Conservation (phyloP, 192 early-diverging fungal species). For the Dimargaris verticillata region DNA sequence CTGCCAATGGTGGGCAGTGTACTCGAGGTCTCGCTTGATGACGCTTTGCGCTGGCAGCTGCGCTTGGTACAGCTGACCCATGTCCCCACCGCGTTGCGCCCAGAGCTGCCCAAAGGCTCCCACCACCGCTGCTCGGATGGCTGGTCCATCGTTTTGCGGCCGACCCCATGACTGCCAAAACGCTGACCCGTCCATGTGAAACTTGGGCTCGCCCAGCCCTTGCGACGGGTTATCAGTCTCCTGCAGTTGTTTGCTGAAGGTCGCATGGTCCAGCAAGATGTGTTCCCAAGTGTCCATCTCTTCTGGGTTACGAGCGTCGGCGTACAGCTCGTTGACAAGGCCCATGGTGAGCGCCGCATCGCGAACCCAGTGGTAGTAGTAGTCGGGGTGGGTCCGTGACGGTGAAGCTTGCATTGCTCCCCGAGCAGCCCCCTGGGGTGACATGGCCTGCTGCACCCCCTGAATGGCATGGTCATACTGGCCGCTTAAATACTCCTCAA, state of each 20-base stretch:
- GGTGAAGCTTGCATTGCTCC: conserved; percentile 30
- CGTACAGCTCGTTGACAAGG: conserved; percentile 23
- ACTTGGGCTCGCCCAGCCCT: conserved; percentile 48
- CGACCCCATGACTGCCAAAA: conserved; percentile 38
- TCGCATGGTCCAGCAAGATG: conserved; percentile 1
- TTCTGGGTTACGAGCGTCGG: conserved; percentile 12
- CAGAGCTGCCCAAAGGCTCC: conserved; percentile 13
- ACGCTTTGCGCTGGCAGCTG: conserved; percentile 12
- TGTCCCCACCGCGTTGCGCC: neutral
- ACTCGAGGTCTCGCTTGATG: conserved; percentile 43
- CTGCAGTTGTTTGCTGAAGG: conserved; percentile 1
- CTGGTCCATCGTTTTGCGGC: conserved; percentile 52
- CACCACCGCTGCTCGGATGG: conserved; percentile 24
- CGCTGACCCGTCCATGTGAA: conserved; percentile 33
- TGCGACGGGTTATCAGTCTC: neutral
- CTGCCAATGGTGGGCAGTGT: conserved; percentile 31
- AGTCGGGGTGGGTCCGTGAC: conserved; percentile 33
- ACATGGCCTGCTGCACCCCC: neutral
- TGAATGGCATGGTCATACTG: neutral
- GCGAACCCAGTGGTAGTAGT: conserved; percentile 61
- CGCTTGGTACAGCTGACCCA: conserved; percentile 16
- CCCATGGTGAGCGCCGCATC: conserved; percentile 44
- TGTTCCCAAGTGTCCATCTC: neutral
- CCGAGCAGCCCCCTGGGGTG: conserved; percentile 12
- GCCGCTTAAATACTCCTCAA: conserved; percentile 17